Evolutionary conservation across 2,329 filamentous ascomycete species (phyloP), one percentile per base, ranked within the genome.

Genomic region (Fusarium nurragi): DNA sequence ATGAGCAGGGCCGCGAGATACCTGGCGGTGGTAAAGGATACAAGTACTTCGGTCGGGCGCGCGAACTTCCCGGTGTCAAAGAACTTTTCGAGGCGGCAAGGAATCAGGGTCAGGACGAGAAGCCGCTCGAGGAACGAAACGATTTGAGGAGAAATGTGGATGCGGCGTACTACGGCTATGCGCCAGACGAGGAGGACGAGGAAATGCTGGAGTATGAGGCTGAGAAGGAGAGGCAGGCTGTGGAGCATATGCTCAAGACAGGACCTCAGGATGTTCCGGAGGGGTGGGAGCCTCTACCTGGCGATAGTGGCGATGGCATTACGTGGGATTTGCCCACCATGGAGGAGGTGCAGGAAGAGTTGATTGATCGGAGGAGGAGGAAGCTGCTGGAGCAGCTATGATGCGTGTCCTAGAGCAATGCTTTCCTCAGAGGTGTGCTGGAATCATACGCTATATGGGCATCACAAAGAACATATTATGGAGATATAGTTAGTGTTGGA

Each of bases 131-230:
- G 73, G 84, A 86, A 60, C 83, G 90, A 69, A 87, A 88, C 47
- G 91, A 93, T 70, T 75, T 93, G 69, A 80, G 89, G 60, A 88
- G 86, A 78, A 86, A 89, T 69, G 94, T 99, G 10, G 93, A 99
- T 78, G 95, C 95, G 13, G 90, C 89, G 28, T 99, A 99, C 78
- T 99, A 97, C 77, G 95, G 95, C 37, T 99, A 97, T 77, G 94
- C 93, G 61, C 85, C 94, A 9, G 92, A 94, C 69, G 94, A 98
- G 77, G 95, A 98, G 77, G 93, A 97, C 76, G 92, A 90, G 0
- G 87, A 84, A 41, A 75, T 98, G 73, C 76, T 97, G 64, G 86
- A 83, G 48, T 97, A 96, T 75, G 95, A 99, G 82, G 84, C 81
- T 41, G 83, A 87, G 73, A 95, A 93, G 80, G 95, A 98, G 82